Conservation (phyloP, 495 filamentous ascomycete genomes). For the Parmelia sp. region DNA sequence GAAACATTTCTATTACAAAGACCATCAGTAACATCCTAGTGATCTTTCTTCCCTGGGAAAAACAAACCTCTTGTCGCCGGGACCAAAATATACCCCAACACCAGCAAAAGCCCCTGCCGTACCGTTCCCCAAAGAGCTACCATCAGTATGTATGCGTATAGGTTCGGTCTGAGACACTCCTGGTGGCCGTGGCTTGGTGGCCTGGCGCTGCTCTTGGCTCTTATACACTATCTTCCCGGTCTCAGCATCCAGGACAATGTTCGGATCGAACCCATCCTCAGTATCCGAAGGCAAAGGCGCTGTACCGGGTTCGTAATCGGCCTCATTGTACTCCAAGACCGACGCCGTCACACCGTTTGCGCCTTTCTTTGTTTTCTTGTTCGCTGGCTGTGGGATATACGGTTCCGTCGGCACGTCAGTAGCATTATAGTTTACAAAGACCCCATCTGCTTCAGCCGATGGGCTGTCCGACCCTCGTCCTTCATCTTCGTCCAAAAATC, state of each 20-base stretch:
- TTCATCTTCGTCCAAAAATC: constrained; percentile 54
- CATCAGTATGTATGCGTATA: constrained; percentile 81
- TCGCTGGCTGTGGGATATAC: constrained; percentile 6
- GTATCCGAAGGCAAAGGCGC: constrained; percentile 49
- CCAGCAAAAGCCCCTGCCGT: constrained; percentile 64
- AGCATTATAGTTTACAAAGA: constrained; percentile 13
- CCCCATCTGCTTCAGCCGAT: constrained; percentile 27
- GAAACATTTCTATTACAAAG: constrained; percentile 66
- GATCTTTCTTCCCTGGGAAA: constrained; percentile 22
- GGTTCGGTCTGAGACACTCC: constrained; percentile 41
- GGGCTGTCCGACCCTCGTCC: constrained; percentile 15
- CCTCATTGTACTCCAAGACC: constrained; percentile 30
- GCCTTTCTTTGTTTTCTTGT: constrained; percentile 38
- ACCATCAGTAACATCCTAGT: constrained; percentile 12
- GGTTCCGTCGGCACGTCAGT: constrained; percentile 3
- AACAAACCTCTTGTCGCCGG: constrained; percentile 58
- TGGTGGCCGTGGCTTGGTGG: constrained; percentile 38
- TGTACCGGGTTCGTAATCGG: constrained; percentile 45
- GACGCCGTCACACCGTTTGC: constrained; percentile 30
- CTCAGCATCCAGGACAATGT: constrained; percentile 47
- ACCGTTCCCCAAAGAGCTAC: constrained; percentile 75
- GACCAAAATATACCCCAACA: constrained; percentile 82
- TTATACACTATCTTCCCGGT: constrained; percentile 58
- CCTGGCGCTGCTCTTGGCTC: constrained; percentile 40
- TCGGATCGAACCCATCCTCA: constrained; percentile 59